phyloP scores from a whole-genome alignment of 345 rosid species.

The Anacardium occidentale region DNA sequence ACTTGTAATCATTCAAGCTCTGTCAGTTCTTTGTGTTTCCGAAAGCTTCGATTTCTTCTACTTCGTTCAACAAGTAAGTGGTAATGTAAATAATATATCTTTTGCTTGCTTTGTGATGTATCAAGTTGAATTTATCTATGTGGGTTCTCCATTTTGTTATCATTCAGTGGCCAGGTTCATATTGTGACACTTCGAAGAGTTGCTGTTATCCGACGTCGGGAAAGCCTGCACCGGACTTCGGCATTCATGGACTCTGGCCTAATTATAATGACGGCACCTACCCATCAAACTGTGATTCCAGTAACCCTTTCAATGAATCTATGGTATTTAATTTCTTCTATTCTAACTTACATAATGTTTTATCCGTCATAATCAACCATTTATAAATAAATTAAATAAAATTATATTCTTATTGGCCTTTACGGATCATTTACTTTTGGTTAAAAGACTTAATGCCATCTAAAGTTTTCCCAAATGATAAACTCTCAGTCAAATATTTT shows the following conservation, averaged over 20 bases:
- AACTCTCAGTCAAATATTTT: no score
- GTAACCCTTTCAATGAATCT: slow-evolving; percentile 46
- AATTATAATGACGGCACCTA: slow-evolving; percentile 71
- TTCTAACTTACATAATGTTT: no score
- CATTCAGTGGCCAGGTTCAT: slow-evolving; percentile 91
- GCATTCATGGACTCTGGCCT: slow-evolving; percentile 97
- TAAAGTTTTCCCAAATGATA: no score
- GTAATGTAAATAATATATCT: not conserved
- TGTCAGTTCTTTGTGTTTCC: slow-evolving; percentile 43
- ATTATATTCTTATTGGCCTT: no score
- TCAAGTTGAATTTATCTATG: not conserved
- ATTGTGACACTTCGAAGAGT: slow-evolving; percentile 61
- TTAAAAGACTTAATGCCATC: no score
- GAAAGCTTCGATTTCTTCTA: slow-evolving; percentile 92
- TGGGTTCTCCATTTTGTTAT: not conserved
- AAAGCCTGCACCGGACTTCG: slow-evolving; percentile 86
- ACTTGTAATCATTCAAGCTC: slow-evolving; percentile 31
- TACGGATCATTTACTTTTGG: no score
- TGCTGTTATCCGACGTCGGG: slow-evolving; percentile 89
- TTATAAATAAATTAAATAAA: no score
- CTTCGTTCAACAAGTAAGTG: slow-evolving; percentile 79
- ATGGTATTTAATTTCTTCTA: slow-evolving; percentile 35
- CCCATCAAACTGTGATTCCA: slow-evolving; percentile 74
- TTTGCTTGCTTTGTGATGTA: not conserved
- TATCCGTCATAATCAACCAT: no score